Conservation (phyloP, 2,329 filamentous ascomycete genomes). For the Fusarium transvaalense region DNA sequence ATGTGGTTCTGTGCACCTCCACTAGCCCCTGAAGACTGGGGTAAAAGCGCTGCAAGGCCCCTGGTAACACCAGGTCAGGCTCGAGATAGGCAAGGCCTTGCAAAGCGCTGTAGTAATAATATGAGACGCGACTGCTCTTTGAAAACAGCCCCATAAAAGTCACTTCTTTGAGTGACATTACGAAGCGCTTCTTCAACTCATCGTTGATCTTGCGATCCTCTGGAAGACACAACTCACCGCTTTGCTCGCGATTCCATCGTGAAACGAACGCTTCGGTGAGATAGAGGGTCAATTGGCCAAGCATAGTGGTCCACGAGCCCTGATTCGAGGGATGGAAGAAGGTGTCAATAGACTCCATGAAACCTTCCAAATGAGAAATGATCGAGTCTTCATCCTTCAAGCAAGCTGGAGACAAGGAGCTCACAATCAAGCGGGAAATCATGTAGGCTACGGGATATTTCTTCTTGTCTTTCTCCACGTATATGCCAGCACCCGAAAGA, state of each 20-base stretch:
- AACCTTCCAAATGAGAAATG: slow-evolving; percentile 85
- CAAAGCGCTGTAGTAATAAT: slow-evolving; percentile 89
- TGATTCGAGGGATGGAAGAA: slow-evolving; percentile 99
- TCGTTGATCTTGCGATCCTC: slow-evolving; percentile 81
- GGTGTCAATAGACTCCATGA: slow-evolving; percentile 95
- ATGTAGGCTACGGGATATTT: slow-evolving; percentile 94
- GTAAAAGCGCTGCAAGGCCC: slow-evolving; percentile 94
- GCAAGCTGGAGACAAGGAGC: slow-evolving; percentile 89
- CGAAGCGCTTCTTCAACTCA: slow-evolving; percentile 88
- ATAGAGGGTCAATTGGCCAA: slow-evolving; percentile 92
- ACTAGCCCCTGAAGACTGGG: slow-evolving; percentile 96
- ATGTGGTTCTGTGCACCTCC: slow-evolving; percentile 95
- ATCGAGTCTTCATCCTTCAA: slow-evolving; percentile 83
- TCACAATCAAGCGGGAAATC: slow-evolving; percentile 91
- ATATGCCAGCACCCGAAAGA: slow-evolving; percentile 83
- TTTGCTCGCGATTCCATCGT: slow-evolving; percentile 95
- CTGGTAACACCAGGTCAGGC: slow-evolving; percentile 90
- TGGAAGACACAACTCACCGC: slow-evolving; percentile 89
- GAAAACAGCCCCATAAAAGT: slow-evolving; percentile 99
- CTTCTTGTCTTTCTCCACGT: slow-evolving; percentile 91
- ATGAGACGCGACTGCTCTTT: slow-evolving; percentile 92
- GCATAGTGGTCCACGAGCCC: slow-evolving; percentile 87
- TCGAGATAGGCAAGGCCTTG: slow-evolving; percentile 92
- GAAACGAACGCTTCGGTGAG: slow-evolving; percentile 96
- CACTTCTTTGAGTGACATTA: slow-evolving; percentile 88